phyloP scores from a whole-genome alignment of 352 stramenopile species.

The Phytophthora syringae region DNA sequence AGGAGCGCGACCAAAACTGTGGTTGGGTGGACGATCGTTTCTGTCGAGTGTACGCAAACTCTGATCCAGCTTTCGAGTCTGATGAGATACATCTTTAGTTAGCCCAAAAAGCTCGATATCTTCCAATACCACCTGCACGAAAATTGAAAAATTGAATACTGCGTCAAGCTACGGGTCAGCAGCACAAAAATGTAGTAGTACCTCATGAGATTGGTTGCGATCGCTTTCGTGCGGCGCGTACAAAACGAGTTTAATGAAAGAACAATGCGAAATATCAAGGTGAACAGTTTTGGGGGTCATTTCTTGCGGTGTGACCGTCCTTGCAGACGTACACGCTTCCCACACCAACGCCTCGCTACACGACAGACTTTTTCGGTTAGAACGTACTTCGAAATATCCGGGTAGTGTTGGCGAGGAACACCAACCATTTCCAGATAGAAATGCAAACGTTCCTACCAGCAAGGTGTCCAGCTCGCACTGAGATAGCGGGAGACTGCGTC shows the following conservation, averaged over 20 bases:
- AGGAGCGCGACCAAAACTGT: constrained; percentile 1
- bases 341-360: constrained; percentile 20
- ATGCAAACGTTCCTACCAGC: constrained; percentile 22
- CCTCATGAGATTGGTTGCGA: constrained; percentile 26
- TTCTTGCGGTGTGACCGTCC: neutral
- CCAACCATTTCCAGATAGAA: too few relatives aligned
- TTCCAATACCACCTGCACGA: constrained; percentile 32
- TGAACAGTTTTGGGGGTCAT: constrained; percentile 16
- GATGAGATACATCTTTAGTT: neutral
- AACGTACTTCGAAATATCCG: neutral
- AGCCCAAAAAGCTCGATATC: constrained; percentile 35
- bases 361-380: neutral
- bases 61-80: neutral
- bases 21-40: neutral
- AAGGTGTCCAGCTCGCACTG: constrained; percentile 31
- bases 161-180: neutral
- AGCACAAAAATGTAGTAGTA: constrained; percentile 7
- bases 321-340: neutral
- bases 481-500: constrained; percentile 47
- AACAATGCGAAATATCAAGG: constrained; percentile 25
- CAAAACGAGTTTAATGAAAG: constrained; percentile 45
- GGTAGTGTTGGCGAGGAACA: neutral
- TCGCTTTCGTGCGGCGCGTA: constrained; percentile 7
- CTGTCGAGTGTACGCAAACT: neutral
- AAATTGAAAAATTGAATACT: neutral